Percentiles rank a stretch among this genome's conserved stretches.
phyloP scores from a whole-genome alignment of 225 moss, liverwort and hornwort species.

The Thuidium tamariscinum region DNA sequence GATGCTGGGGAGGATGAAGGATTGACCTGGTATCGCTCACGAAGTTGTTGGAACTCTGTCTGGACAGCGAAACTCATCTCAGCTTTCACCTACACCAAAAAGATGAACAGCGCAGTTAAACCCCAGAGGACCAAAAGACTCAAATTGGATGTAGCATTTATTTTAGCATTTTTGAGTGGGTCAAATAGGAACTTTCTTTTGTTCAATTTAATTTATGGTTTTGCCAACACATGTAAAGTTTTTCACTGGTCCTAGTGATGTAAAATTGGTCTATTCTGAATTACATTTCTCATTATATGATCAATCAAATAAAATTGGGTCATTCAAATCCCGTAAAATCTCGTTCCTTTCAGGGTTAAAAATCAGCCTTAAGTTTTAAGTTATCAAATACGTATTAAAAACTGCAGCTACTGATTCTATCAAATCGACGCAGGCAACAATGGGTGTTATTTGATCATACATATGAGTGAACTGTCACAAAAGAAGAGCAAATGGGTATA shows the following conservation, averaged over 20 bases:
- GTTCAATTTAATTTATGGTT: background rate
- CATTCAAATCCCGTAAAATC: background rate
- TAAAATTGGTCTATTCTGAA: background rate
- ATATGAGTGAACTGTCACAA: background rate
- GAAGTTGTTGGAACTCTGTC: slow-evolving; percentile 50
- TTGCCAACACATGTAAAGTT: background rate
- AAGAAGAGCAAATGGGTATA: background rate
- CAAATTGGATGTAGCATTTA: background rate
- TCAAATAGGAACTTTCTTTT: background rate
- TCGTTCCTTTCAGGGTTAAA: background rate
- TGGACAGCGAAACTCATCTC: slow-evolving; percentile 47
- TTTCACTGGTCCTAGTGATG: background rate
- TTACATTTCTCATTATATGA: background rate
- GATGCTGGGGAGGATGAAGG: background rate
- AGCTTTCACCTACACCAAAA: slow-evolving; percentile 11
- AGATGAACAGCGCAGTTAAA: background rate
- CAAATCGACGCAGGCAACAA: background rate
- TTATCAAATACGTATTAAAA: background rate
- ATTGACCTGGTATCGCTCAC: slow-evolving; percentile 45
- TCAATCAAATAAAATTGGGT: background rate
- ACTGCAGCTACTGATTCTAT: background rate
- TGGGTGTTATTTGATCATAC: background rate
- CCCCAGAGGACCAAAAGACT: background rate
- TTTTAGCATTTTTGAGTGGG: background rate
- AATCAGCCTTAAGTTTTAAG: background rate